Evolutionary conservation across 179 eudicot genomes (phyloP).

Genomic region (Spinacia oleracea): DNA sequence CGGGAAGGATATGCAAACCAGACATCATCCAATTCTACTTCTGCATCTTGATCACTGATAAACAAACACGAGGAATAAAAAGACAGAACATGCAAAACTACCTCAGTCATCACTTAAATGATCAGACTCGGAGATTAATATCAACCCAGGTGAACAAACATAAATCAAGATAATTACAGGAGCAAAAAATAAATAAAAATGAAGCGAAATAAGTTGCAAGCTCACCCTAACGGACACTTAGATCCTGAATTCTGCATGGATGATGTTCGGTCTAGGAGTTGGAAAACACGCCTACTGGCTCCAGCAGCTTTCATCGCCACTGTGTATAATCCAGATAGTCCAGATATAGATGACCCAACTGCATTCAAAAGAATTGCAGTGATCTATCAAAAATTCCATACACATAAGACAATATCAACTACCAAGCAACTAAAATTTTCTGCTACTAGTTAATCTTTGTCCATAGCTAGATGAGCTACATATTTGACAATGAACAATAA

Average conservation of each 20-base stretch:
- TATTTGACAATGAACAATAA: background rate
- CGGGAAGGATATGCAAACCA: constrained; percentile 97
- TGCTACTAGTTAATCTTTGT: background rate
- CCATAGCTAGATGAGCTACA: constrained; percentile 2
- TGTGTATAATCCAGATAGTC: constrained; percentile 69
- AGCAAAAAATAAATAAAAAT: background rate
- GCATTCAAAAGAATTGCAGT: constrained; percentile 26
- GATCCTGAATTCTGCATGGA: constrained; percentile 77
- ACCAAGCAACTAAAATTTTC: constrained; percentile 7
- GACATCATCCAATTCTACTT: constrained; percentile 76
- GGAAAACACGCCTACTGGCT: constrained; percentile 95
- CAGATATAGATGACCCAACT: constrained; percentile 84
- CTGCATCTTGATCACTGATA: constrained; percentile 65
- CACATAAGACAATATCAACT: background rate
- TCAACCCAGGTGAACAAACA: background rate
- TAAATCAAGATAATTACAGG: background rate
- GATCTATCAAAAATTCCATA: background rate
- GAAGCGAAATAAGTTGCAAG: constrained; percentile 15
- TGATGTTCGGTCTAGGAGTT: constrained; percentile 79
- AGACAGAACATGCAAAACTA: background rate
- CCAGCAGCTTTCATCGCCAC: constrained; percentile 97
- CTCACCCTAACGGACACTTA: constrained; percentile 73
- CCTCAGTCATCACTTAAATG: background rate
- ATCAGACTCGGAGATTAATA: background rate
- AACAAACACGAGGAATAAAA: background rate